A percentile compares a stretch with the other conserved stretches of the same genome.
Conservation (phyloP, 371 early-diverging fungal species). For the Syncephalis plumigaleata region DNA sequence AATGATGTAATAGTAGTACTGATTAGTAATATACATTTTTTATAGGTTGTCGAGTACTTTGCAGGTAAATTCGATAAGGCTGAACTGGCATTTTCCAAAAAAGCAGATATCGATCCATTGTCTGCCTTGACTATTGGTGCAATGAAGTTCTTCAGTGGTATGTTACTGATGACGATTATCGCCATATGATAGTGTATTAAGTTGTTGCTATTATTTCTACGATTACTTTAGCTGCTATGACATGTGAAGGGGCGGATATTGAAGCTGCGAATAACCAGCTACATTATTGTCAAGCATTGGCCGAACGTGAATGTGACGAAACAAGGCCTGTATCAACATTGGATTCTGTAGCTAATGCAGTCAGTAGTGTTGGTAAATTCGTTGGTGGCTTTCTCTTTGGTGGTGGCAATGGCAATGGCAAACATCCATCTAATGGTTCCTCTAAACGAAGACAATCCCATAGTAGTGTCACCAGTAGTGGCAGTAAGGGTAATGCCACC, state of each 20-base stretch:
- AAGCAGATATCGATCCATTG: conserved; percentile 16
- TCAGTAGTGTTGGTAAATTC: conserved; percentile 10
- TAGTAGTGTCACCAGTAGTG: neutral
- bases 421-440: too few relatives aligned
- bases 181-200: conserved; percentile 6
- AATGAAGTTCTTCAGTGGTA: conserved; percentile 26
- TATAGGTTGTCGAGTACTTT: too few relatives aligned
- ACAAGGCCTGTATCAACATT: conserved; percentile 16
- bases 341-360: conserved; percentile 2
- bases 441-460: conserved; percentile 1
- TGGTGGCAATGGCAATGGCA: too few relatives aligned
- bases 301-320: conserved; percentile 27
- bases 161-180: neutral
- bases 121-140: conserved; percentile 19
- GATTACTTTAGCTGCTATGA: conserved; percentile 12
- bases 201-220: neutral
- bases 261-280: conserved; percentile 21
- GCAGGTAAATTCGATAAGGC: neutral
- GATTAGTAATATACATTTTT: too few relatives aligned
- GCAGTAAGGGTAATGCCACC: neutral
- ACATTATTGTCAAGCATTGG: conserved; percentile 23
- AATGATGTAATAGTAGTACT: too few relatives aligned
- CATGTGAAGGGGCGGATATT: conserved; percentile 26
- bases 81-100: conserved; percentile 2
- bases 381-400: conserved; percentile 13